phyloP scores from a whole-genome alignment of 208 protist genomes.

The Trypanosoma platydactyli region DNA sequence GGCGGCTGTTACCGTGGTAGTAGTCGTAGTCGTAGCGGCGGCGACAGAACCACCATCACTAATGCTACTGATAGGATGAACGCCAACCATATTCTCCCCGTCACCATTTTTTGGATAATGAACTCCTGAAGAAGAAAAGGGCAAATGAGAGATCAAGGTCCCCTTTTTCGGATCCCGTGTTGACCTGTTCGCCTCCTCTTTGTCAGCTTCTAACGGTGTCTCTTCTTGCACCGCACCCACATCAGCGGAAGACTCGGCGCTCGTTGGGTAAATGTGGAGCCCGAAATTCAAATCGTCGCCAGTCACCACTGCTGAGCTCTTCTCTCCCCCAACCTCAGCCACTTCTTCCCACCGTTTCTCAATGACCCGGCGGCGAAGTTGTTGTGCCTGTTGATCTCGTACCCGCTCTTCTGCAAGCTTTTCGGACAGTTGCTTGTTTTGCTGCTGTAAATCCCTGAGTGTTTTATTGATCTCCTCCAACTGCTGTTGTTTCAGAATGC shows the following conservation, averaged over 20 bases:
- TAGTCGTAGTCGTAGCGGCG: not conserved
- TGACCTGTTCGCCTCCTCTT: not conserved
- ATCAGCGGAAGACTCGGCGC: not conserved
- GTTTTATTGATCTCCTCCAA: slow-evolving; percentile 56
- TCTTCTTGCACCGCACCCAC: not conserved
- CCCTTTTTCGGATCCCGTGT: too few species aligned
- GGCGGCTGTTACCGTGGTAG: not conserved
- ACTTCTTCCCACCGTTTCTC: slow-evolving; percentile 38
- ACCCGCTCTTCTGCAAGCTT: slow-evolving; percentile 76
- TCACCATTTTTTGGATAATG: too few species aligned
- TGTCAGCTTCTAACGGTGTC: not conserved
- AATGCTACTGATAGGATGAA: too few species aligned
- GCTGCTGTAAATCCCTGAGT: slow-evolving; percentile 60
- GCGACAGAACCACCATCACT: not conserved
- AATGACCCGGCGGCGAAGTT: slow-evolving; percentile 50
- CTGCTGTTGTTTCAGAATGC: slow-evolving; percentile 63
- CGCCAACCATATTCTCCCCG: too few species aligned
- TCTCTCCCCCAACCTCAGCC: slow-evolving; percentile 2
- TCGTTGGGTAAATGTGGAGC: not conserved
- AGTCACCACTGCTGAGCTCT: slow-evolving; percentile 27
- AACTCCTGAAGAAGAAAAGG: too few species aligned
- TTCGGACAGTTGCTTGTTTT: slow-evolving; percentile 81
- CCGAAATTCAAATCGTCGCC: slow-evolving; percentile 4
- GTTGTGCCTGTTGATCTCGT: slow-evolving; percentile 66
- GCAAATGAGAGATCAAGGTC: too few species aligned